phyloP scores from a whole-genome alignment of 371 early-diverging fungal genomes.

The Mortierella sp. region DNA sequence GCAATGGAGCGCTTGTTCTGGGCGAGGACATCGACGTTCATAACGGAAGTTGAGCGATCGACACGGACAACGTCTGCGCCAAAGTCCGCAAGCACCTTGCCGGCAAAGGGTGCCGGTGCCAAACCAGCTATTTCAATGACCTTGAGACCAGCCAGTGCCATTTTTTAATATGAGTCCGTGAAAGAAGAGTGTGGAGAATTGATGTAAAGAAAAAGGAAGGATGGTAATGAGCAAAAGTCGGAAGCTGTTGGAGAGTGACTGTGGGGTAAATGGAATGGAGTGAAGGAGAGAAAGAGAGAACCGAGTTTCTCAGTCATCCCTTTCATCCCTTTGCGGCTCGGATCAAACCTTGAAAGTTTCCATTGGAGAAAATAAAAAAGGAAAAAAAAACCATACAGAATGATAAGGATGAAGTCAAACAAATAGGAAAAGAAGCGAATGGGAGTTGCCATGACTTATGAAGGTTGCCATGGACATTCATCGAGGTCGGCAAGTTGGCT shows the following conservation, averaged over 20 bases:
- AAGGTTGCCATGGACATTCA: neutral
- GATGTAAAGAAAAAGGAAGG: neutral
- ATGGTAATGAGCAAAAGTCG: neutral
- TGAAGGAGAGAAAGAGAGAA: neutral
- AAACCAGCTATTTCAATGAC: conserved; percentile 85
- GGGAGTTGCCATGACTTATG: too few species aligned
- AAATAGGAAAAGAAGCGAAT: neutral
- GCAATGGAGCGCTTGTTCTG: conserved; percentile 80
- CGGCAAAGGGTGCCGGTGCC: conserved; percentile 82
- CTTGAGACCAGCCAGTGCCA: conserved; percentile 68
- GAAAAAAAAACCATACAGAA: neutral
- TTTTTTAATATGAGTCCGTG: conserved; percentile 37
- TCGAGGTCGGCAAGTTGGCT: too few species aligned
- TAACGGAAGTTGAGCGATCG: conserved; percentile 64
- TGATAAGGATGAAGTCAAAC: neutral
- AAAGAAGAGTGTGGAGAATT: conserved; percentile 33
- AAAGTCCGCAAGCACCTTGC: conserved; percentile 81
- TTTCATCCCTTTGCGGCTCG: conserved; percentile 26
- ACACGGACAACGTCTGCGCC: conserved; percentile 84
- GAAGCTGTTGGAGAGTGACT: neutral
- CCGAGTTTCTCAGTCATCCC: neutral
- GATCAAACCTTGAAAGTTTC: conserved; percentile 12
- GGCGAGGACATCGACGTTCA: conserved; percentile 69
- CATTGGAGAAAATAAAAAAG: conserved; percentile 1
- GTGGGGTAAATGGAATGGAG: neutral